Conservation (phyloP, 2,329 filamentous ascomycete species). For the Alternaria sp. region DNA sequence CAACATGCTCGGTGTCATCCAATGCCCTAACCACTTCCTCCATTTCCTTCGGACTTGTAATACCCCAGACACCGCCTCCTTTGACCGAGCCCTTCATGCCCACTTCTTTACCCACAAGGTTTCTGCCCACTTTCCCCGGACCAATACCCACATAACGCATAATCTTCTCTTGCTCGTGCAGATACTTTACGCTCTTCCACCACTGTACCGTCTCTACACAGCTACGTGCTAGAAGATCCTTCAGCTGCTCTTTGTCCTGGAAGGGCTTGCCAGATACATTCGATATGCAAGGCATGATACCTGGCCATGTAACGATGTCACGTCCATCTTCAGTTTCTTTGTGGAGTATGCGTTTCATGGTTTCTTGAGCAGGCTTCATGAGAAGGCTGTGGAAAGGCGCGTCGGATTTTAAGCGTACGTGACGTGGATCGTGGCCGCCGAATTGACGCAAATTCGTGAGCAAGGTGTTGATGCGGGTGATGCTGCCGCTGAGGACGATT, state of each 20-base stretch:
- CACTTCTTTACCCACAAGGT: constrained; percentile 94
- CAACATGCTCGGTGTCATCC: constrained; percentile 55
- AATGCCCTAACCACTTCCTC: constrained; percentile 58
- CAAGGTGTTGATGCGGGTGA: constrained; percentile 81
- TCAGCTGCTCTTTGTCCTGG: constrained; percentile 74
- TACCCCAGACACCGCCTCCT: constrained; percentile 91
- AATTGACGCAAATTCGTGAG: constrained; percentile 88
- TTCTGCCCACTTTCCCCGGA: constrained; percentile 91
- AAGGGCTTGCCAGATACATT: constrained; percentile 88
- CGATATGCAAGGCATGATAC: constrained; percentile 78
- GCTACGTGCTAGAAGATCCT: constrained; percentile 79
- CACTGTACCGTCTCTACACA: constrained; percentile 92
- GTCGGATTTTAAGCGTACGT: constrained; percentile 85
- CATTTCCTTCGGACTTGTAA: constrained; percentile 75
- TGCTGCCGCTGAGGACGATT: constrained; percentile 89
- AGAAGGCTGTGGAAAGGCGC: constrained; percentile 91
- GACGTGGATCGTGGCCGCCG: constrained; percentile 87
- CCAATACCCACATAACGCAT: constrained; percentile 90
- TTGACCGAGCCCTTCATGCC: constrained; percentile 86
- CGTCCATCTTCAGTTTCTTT: constrained; percentile 64
- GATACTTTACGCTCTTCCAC: constrained; percentile 92
- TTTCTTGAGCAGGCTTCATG: constrained; percentile 83
- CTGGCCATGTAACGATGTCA: constrained; percentile 79
- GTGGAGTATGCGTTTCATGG: constrained; percentile 75
- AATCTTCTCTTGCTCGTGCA: constrained; percentile 84